These are phyloP conservation scores for Alternaria hordeiaustralica DNA, from an alignment of 2,329 filamentous ascomycete genomes.

Conservation along the genomic window DNA sequence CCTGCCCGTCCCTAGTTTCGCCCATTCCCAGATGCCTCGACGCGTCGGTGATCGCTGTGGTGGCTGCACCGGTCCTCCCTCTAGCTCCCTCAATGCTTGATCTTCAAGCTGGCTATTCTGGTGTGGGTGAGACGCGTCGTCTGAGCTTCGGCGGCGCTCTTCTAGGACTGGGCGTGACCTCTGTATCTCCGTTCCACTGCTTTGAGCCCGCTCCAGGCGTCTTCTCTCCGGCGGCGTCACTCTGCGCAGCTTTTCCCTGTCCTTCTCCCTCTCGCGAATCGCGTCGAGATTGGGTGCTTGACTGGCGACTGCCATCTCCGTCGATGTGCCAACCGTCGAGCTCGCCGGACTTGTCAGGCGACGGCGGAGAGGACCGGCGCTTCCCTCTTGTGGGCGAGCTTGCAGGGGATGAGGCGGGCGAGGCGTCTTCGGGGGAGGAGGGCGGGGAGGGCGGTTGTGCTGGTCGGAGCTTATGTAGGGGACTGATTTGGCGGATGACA, in stretches of 20 bases:
- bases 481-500: constrained; percentile 39
- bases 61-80: constrained; percentile 1
- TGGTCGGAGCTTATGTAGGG: constrained; percentile 38
- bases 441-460: constrained; percentile 41
- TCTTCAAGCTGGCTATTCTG: constrained; percentile 17
- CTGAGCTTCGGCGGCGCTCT: constrained; percentile 46
- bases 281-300: constrained; percentile 33
- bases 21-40: constrained; percentile 46
- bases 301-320: constrained; percentile 38
- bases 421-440: constrained; percentile 31
- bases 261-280: constrained; percentile 29
- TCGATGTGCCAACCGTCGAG: constrained; percentile 43
- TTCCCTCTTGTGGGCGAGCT: constrained; percentile 42
- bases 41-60: constrained; percentile 28
- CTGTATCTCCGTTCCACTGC: constrained; percentile 17
- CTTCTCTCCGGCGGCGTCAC: constrained; percentile 33
- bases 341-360: constrained; percentile 45
- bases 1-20: constrained; percentile 36
- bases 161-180: constrained; percentile 38
- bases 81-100: constrained; percentile 3
- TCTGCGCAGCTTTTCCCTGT: constrained; percentile 30
- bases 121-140: constrained; percentile 34
- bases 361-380: constrained; percentile 43
- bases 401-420: constrained; percentile 34
- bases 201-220: constrained; percentile 11